These are phyloP conservation scores for Dendrobium nobile DNA, from an alignment of 106 monocot species.

Conservation along the genomic window DNA sequence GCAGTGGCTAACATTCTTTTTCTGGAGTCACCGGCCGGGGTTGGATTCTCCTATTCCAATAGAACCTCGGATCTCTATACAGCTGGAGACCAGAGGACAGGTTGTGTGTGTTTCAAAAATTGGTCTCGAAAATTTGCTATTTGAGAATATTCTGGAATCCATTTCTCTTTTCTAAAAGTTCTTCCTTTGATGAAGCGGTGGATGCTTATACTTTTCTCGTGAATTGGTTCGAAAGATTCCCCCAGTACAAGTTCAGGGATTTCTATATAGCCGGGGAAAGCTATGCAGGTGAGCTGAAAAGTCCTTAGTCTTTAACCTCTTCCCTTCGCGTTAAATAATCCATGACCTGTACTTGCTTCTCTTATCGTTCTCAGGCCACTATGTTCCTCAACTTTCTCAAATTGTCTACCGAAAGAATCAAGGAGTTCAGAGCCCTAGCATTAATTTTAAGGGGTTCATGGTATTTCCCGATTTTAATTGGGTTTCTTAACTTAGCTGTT, in stretches of 20 bases:
- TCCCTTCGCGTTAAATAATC: neutral
- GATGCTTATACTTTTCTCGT: conserved; percentile 75
- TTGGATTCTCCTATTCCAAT: conserved; percentile 97
- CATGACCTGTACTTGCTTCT: neutral
- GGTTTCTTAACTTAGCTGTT: neutral
- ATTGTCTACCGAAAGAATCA: conserved; percentile 64
- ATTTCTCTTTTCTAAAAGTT: neutral
- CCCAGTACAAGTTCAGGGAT: conserved; percentile 81
- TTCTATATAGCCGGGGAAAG: conserved; percentile 97
- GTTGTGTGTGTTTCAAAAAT: conserved; percentile 12
- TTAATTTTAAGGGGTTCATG: conserved; percentile 97
- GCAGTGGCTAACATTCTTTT: conserved; percentile 87
- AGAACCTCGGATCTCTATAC: conserved; percentile 58
- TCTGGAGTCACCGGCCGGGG: conserved; percentile 90
- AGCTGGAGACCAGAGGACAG: conserved; percentile 68
- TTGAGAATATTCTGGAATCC: neutral
- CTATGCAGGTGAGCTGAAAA: conserved; percentile 59
- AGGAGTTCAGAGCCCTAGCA: conserved; percentile 46
- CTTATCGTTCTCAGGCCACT: conserved; percentile 64
- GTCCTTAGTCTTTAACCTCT: neutral
- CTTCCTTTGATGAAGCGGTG: conserved; percentile 26
- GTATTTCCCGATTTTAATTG: conserved; percentile 21
- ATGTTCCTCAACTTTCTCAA: conserved; percentile 87
- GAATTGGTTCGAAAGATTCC: conserved; percentile 90
- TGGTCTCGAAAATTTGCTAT: neutral